Base-by-base conservation (phyloP, 495 filamentous ascomycete species). In the Daldinia concentrica region DNA sequence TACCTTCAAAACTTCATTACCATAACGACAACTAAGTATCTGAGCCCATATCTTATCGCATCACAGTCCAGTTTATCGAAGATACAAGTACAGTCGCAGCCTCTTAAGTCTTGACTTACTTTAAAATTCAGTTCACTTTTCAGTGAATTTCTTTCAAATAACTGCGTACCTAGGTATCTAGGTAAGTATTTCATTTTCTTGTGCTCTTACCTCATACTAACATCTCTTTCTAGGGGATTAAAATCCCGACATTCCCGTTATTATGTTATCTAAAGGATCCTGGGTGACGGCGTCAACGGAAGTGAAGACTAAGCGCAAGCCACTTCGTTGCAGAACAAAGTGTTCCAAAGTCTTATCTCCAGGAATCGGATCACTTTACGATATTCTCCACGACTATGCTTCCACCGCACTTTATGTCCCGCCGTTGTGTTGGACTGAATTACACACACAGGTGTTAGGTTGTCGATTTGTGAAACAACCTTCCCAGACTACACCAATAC, bases 401-500 rank as follows among this genome's bases (percentile, higher is more conserved):
- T 77, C 78, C 41, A 69, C 62, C 1, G 60, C 79, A 0, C 82
- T 86, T 58, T 82, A 78, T 64, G 58, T 80, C 51, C 72, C 76
- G 9, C 83, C 83, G 9, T 76, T 84, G 56, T 77, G 71, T 74
- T 86, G 83, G 83, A 84, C 79, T n/a, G 82, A 84, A 57, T 65
- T 73, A 0, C 83, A 86, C 59, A 52, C 74, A 27, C 60, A 72
- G 19, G 69, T 84, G 1, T 78, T 86, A 11, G 79, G 79, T 29
- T 82, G 69, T 24, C 73, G 65, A 6, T 86, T 84, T 68, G 29
- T 66, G 43, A 73, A 77, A 51, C 74, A 74, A 12, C 73, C 79
- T 48, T 64, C 75, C 15, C 74, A 77, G 57, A 51, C 41, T 24
- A 80, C 58, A 19, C 82, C 82, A 0, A 73, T 41, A n/a, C 75